Evolutionary conservation across 2,329 filamentous ascomycete species (phyloP), one percentile per base, ranked within the genome.

Genomic region (Nothomitra cinnamomea): DNA sequence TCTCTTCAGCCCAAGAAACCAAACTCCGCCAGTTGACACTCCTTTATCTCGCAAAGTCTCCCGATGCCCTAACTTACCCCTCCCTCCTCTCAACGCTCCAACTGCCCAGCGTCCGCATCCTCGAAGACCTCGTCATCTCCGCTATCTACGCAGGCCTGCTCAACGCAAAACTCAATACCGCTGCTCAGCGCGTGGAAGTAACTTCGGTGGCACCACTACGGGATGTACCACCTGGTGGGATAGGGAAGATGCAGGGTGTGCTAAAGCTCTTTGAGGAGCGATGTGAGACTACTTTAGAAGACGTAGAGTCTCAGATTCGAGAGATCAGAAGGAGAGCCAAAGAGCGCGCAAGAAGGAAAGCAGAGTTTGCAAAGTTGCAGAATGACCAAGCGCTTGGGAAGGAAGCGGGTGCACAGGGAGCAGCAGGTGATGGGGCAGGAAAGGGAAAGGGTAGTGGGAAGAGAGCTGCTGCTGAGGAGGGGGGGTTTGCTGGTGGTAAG

Each of bases 11-110:
- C 53, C 92, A 98, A 70, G 70, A 74, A 43, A 76, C 82, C 58
- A 98, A 98, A 70, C 84, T 98, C 43, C 85, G 87, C 53, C 87
- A 95, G 63, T 83, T 98, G 40, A 87, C 88, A 19, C 79, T 98
- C 57, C 76, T 98, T 47, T 83, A 86, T 0, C 80, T 95, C 56
- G 83, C 87, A 55, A 77, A 79, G 56, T 77, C 83, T 57, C 74
- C 76, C 48, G 67, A 70, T 54, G 69, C 69, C 40, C 80, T 96
- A 22, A 83, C 77, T 52, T 98, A 98, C 69, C 64, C 72, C 19
- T 71, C 77, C 32, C 79, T 96, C 21, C 78, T 82, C 61, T 59
- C 65, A 5, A 73, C 76, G 0, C 79, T 98, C 45, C 78, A 76
- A 53, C 79, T 96, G 15, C 63, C 76, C 28, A 78, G 77, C 35